These are phyloP conservation scores for Pyricularia sp. DNA, from an alignment of 2,329 filamentous ascomycete genomes.

Conservation along the genomic window DNA sequence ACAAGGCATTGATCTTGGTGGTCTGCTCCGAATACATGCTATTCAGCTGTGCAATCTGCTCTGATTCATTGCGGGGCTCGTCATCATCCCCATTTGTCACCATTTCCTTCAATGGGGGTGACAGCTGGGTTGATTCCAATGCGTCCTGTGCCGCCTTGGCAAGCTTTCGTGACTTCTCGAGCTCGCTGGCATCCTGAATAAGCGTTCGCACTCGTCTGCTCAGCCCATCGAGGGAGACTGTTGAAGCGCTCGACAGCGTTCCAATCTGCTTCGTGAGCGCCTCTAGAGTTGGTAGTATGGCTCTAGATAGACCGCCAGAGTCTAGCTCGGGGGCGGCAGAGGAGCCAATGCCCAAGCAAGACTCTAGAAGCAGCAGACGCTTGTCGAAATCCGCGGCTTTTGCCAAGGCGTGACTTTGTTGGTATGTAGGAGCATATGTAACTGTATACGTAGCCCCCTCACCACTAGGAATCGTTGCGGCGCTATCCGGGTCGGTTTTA, in stretches of 20 bases:
- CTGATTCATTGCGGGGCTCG: conserved; percentile 11
- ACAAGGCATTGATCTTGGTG: conserved; percentile 84
- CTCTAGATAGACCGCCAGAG: conserved; percentile 45
- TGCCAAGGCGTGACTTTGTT: conserved; percentile 61
- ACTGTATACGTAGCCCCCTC: conserved; percentile 47
- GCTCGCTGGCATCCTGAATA: conserved; percentile 60
- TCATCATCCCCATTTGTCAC: neutral
- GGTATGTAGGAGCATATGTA: conserved; percentile 54
- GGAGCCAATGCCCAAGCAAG: conserved; percentile 67
- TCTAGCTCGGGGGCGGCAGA: conserved; percentile 55
- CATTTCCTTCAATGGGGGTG: conserved; percentile 21
- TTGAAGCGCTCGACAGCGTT: conserved; percentile 63
- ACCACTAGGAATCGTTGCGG: neutral
- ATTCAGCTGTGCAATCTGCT: conserved; percentile 22
- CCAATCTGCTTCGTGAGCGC: conserved; percentile 72
- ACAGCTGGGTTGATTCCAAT: conserved; percentile 30
- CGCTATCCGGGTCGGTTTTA: conserved; percentile 6
- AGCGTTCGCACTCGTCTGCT: conserved; percentile 61
- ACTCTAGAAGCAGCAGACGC: conserved; percentile 70
- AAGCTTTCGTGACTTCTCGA: conserved; percentile 55
- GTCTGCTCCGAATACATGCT: conserved; percentile 53
- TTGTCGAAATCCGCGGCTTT: conserved; percentile 84
- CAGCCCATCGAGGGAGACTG: conserved; percentile 63
- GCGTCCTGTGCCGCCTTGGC: conserved; percentile 54
- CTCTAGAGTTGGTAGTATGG: conserved; percentile 75